Evolutionary conservation across 208 protist genomes (phyloP), one percentile per base, ranked within the genome.

Genomic region (Leishmania turanica): DNA sequence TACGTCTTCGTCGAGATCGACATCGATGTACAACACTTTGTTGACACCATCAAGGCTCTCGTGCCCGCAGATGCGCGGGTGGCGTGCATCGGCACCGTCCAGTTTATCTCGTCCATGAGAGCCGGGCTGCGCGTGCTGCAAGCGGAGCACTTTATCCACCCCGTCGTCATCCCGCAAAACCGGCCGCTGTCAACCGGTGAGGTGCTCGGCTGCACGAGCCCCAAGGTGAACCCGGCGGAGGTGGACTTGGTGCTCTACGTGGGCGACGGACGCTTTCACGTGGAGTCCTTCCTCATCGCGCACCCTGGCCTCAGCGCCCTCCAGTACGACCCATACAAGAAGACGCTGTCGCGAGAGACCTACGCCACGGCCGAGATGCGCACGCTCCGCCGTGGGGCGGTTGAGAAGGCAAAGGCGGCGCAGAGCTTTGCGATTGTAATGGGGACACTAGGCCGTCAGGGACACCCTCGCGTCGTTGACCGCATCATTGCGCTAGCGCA

Each of bases 1-100:
- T 99, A 99, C 86, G 98, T 99, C 6, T 99, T 99, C 92, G 99
- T 99, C 4, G 98, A 99, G 82, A 99, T 99, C 82, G 87, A 96
- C 79, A 99, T 99, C 80, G 99, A 99, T 82, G 90, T 99, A 6
- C 78, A 96, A 24, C 99, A 99, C 88, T 96, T 99, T 79, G 91
- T 99, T 7, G 96, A 99, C 47, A 99, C 98, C 0, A 82, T 99
- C 37, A 92, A 90, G 78, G 82, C 87, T 31, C 98, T 99, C 81
- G 95, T 99, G 34, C 81, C 89, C 24, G 58, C 84, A 17, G 84
- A 92, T 4, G 88, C 86, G 31, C 91, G 91, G 45, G 80, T 99
- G 13, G 93, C 93, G 2, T 92, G 99, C 71, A 98, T 99, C 31
- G 93, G 91, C 42, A 99, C 99, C 0, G 98, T 99, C 77, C 99